Evolutionary conservation across 768 basidiomycete species (phyloP).

Genomic region (Lepiota brunneoincarnata): DNA sequence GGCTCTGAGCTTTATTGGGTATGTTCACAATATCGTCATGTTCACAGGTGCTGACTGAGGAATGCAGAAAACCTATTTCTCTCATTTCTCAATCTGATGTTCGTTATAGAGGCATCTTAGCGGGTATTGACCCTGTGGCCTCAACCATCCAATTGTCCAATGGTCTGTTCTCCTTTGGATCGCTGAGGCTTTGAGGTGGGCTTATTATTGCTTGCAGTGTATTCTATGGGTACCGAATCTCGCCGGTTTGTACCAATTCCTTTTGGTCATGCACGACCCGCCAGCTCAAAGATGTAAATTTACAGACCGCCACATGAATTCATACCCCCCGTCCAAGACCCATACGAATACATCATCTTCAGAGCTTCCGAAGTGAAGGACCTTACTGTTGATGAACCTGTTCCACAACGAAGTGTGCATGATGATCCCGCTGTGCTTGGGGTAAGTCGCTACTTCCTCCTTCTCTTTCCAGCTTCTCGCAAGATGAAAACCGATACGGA

Average conservation of each 20-base stretch:
- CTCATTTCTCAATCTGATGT: slow-evolving; percentile 91
- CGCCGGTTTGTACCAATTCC: slow-evolving; percentile 56
- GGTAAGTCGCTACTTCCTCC: slow-evolving; percentile 39
- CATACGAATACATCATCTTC: slow-evolving; percentile 89
- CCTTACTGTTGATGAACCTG: slow-evolving; percentile 76
- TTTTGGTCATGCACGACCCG: not conserved
- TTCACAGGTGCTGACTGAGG: slow-evolving; percentile 1
- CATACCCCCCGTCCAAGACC: slow-evolving; percentile 80
- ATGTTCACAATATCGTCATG: slow-evolving; percentile 14
- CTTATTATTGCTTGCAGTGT: slow-evolving; percentile 43
- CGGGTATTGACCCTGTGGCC: slow-evolving; percentile 80
- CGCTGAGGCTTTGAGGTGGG: not conserved
- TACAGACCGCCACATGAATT: slow-evolving; percentile 69
- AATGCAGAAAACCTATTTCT: slow-evolving; percentile 78
- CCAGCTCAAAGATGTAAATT: slow-evolving; percentile 1
- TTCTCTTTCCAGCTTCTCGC: slow-evolving; percentile 11
- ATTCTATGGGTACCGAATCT: slow-evolving; percentile 86
- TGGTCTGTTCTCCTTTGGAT: slow-evolving; percentile 42
- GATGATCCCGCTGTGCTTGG: slow-evolving; percentile 86
- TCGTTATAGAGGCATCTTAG: slow-evolving; percentile 84
- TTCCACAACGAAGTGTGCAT: slow-evolving; percentile 60
- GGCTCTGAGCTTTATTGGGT: slow-evolving; percentile 81
- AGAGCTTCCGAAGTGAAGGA: slow-evolving; percentile 89
- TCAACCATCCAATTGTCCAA: slow-evolving; percentile 88
- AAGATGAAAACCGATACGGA: slow-evolving; percentile 30